Conservation (phyloP, 352 stramenopile species). For the Pythium apleroticum region DNA sequence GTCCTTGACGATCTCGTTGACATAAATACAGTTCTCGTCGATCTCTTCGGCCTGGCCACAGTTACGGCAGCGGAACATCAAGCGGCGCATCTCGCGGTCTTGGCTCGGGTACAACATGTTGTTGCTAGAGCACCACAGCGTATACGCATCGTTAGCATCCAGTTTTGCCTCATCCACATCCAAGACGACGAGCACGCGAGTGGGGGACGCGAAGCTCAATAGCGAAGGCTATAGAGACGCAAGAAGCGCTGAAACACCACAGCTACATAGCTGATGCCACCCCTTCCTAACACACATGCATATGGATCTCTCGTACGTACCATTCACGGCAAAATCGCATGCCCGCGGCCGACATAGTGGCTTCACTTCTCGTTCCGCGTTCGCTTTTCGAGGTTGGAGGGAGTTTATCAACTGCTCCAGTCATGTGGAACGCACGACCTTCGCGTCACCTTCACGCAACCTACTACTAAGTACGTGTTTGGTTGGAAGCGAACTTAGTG, state of each 20-base stretch:
- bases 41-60: slow-evolving; percentile 86
- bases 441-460: slow-evolving; percentile 16
- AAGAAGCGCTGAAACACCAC: not conserved
- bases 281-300: too few species aligned
- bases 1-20: slow-evolving; percentile 89
- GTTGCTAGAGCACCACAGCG: slow-evolving; percentile 49
- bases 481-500: slow-evolving; percentile 11
- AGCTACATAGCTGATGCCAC: not conserved
- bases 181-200: too few species aligned
- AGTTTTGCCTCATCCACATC: not conserved
- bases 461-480: slow-evolving; percentile 10
- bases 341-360: slow-evolving; percentile 67
- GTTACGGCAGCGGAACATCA: slow-evolving; percentile 88
- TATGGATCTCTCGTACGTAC: slow-evolving; percentile 36
- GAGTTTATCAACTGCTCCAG: slow-evolving; percentile 16
- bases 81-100: slow-evolving; percentile 79
- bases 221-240: not conserved
- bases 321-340: slow-evolving; percentile 90
- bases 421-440: slow-evolving; percentile 12
- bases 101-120: slow-evolving; percentile 92
- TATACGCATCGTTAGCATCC: slow-evolving; percentile 3
- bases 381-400: slow-evolving; percentile 8
- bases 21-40: slow-evolving; percentile 91
- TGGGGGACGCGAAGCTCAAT: not conserved
- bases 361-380: slow-evolving; percentile 10